A percentile compares a stretch with the other conserved stretches of the same genome.
Evolutionary conservation across 192 early-diverging fungal species (phyloP).

Genomic region (Rhizophagus clarus): DNA sequence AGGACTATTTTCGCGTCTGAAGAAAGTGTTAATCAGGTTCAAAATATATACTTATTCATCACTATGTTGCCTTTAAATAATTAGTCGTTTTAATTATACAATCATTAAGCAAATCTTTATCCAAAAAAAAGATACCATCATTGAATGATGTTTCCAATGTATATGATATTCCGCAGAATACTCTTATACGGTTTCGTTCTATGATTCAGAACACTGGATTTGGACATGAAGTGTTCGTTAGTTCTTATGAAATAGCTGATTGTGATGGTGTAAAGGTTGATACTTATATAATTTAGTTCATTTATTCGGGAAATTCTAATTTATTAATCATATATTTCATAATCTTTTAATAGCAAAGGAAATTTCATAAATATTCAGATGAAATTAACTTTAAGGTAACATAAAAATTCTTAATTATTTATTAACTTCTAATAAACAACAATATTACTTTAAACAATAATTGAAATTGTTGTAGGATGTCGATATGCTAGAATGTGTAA

Average conservation of each 20-base stretch:
- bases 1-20: slow-evolving; percentile 36
- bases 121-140: slow-evolving; percentile 43
- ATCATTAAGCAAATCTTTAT: background rate
- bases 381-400: background rate
- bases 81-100: background rate
- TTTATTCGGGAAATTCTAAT: background rate
- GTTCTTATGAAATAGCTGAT: slow-evolving; percentile 37
- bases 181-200: slow-evolving; percentile 72
- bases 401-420: background rate
- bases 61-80: background rate
- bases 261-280: slow-evolving; percentile 41
- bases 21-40: slow-evolving; percentile 38
- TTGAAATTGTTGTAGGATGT: background rate
- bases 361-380: slow-evolving; percentile 17
- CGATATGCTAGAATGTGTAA: background rate
- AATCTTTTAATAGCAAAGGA: slow-evolving; percentile 11
- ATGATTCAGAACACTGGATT: slow-evolving; percentile 83
- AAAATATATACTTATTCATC: background rate
- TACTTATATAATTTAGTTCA: background rate
- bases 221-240: slow-evolving; percentile 64
- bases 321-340: background rate
- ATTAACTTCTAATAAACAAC: background rate
- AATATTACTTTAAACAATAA: too few species aligned
- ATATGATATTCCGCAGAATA: slow-evolving; percentile 35
- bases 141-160: slow-evolving; percentile 41